Percentiles rank a stretch among this genome's conserved stretches.
These are phyloP conservation scores for Fusarium multiceps DNA, from an alignment of 2,329 filamentous ascomycete genomes.

Conservation along the genomic window DNA sequence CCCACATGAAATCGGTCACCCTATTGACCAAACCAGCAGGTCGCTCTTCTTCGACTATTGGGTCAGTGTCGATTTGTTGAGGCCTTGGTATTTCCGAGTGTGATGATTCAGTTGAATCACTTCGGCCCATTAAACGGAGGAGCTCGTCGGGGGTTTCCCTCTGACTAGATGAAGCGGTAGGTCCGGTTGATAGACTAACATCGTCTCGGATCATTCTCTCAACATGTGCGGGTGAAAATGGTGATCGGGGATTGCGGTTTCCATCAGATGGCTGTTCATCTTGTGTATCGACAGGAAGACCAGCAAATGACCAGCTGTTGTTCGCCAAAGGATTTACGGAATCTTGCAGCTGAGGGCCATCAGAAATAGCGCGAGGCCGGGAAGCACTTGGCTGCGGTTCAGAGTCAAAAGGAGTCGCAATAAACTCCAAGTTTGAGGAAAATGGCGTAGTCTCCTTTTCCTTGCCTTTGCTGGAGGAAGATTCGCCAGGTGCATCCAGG, in stretches of 20 bases:
- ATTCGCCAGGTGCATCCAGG: slow-evolving; percentile 18
- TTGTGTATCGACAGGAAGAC: slow-evolving; percentile 49
- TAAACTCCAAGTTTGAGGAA: slow-evolving; percentile 17
- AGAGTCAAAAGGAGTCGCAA: slow-evolving; percentile 7
- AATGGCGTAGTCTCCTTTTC: slow-evolving; percentile 24
- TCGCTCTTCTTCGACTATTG: slow-evolving; percentile 27
- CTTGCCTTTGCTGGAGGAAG: slow-evolving; percentile 31
- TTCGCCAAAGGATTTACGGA: slow-evolving; percentile 65
- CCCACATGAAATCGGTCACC: slow-evolving; percentile 72
- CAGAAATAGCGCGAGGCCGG: slow-evolving; percentile 66
- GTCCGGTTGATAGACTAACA: background rate
- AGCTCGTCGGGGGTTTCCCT: background rate
- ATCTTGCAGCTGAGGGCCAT: slow-evolving; percentile 61
- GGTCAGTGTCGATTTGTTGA: slow-evolving; percentile 15
- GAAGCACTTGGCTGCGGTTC: slow-evolving; percentile 39
- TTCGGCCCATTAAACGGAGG: slow-evolving; percentile 7
- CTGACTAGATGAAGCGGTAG: background rate
- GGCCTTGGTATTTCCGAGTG: slow-evolving; percentile 6
- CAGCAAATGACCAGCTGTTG: slow-evolving; percentile 70
- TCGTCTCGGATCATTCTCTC: background rate
- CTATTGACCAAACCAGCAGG: slow-evolving; percentile 45
- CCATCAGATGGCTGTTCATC: slow-evolving; percentile 4
- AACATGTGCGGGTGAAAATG: slow-evolving; percentile 1
- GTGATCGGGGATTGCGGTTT: background rate
- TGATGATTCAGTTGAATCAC: background rate